A percentile compares a stretch with the other conserved stretches of the same genome.
phyloP scores from a whole-genome alignment of 1,284 basidiomycete genomes.

The Athelia sp. region DNA sequence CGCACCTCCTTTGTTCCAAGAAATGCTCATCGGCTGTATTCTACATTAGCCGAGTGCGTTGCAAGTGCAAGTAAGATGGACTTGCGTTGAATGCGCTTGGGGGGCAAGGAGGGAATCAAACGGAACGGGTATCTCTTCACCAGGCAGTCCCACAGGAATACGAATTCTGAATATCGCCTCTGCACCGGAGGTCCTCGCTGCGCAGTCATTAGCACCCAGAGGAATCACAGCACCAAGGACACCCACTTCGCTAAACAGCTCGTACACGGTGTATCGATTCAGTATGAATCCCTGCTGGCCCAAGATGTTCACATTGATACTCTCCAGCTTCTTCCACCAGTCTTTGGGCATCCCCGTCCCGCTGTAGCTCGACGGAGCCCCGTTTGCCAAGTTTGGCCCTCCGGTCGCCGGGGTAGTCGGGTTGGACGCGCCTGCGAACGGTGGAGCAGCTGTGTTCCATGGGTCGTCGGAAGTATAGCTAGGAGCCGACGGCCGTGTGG shows the following conservation, averaged over 20 bases:
- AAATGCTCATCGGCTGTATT: constrained; percentile 77
- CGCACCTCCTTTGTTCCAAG: constrained; percentile 78
- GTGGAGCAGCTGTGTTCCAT: constrained; percentile 43
- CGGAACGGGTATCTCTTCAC: constrained; percentile 84
- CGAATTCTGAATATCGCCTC: constrained; percentile 86
- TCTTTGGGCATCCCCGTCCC: constrained; percentile 69
- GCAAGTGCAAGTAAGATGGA: constrained; percentile 14
- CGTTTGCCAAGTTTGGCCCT: constrained; percentile 35
- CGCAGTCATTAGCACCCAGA: constrained; percentile 6
- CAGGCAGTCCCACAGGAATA: constrained; percentile 82
- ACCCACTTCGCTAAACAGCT: constrained; percentile 75
- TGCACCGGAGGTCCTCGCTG: constrained; percentile 59
- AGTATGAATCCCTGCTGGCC: constrained; percentile 88
- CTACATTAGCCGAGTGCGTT: constrained; percentile 3
- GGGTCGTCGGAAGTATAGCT: constrained; percentile 66
- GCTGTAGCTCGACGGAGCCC: constrained; percentile 52
- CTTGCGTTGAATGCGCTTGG: constrained; percentile 86
- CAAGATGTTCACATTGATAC: constrained; percentile 61
- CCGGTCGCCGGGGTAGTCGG: constrained; percentile 16
- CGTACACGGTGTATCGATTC: constrained; percentile 79
- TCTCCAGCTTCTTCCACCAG: constrained; percentile 84
- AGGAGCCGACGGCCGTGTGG: constrained; percentile 36
- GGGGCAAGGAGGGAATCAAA: constrained; percentile 83
- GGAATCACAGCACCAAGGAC: too few relatives aligned
- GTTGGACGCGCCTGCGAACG: constrained; percentile 11